A percentile compares a stretch with the other conserved stretches of the same genome.
phyloP scores from a whole-genome alignment of 2,329 filamentous ascomycete genomes.

The Cercospora zeae-maydis region DNA sequence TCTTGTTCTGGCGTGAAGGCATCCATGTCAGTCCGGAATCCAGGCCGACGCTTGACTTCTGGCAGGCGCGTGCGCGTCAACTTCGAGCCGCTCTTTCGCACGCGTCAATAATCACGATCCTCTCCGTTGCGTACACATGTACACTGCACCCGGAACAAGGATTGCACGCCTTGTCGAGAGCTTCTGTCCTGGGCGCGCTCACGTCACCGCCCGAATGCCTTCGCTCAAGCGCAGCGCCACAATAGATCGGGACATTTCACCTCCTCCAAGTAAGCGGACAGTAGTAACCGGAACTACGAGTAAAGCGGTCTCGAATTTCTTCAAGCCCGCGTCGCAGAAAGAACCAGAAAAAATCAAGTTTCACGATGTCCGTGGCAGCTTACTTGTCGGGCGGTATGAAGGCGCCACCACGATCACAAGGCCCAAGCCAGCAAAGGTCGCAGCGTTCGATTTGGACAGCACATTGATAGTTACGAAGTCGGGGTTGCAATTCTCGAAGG shows the following conservation, averaged over 20 bases:
- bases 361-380: constrained; percentile 61
- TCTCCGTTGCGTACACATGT: background rate
- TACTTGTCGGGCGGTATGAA: constrained; percentile 71
- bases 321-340: constrained; percentile 82
- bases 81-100: background rate
- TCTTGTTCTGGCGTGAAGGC: background rate
- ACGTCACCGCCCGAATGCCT: constrained; percentile 5
- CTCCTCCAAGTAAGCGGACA: constrained; percentile 55
- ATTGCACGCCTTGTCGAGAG: background rate
- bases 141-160: background rate
- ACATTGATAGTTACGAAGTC: constrained; percentile 79
- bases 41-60: background rate
- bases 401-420: constrained; percentile 26
- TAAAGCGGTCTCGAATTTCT: constrained; percentile 75
- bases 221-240: constrained; percentile 39
- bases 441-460: constrained; percentile 76
- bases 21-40: background rate
- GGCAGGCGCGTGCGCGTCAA: background rate
- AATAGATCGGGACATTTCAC: constrained; percentile 50
- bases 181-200: background rate
- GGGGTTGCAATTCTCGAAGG: constrained; percentile 70
- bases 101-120: background rate
- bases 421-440: constrained; percentile 56
- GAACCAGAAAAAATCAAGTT: constrained; percentile 71
- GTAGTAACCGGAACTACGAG: constrained; percentile 55